Percentiles rank a stretch among this genome's conserved stretches.
These are phyloP conservation scores for Ajuga chamaepitys DNA, from an alignment of 257 asterid genomes.

Conservation along the genomic window DNA sequence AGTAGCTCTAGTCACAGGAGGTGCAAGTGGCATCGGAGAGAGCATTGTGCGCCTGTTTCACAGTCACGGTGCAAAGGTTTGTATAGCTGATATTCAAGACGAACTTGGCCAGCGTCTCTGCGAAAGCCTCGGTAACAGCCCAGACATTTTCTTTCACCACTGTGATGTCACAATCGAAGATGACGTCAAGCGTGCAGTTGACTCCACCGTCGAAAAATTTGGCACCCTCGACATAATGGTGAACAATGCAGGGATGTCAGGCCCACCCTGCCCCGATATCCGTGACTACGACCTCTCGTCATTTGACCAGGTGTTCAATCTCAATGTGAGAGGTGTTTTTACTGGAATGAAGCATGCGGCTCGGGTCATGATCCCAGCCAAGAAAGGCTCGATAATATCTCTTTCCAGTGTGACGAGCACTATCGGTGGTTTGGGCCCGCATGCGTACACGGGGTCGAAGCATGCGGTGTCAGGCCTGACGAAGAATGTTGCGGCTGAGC, in stretches of 20 bases:
- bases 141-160: slow-evolving; percentile 31
- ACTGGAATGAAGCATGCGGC: slow-evolving; percentile 94
- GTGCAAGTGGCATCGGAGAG: slow-evolving; percentile 88
- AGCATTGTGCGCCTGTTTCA: slow-evolving; percentile 67
- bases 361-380: slow-evolving; percentile 72
- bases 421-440: slow-evolving; percentile 54
- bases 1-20: slow-evolving; percentile 91
- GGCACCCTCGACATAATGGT: slow-evolving; percentile 81
- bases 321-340: slow-evolving; percentile 74
- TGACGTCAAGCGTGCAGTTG: slow-evolving; percentile 63
- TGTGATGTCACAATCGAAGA: slow-evolving; percentile 74
- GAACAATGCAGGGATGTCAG: slow-evolving; percentile 80
- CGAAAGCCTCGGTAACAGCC: slow-evolving; percentile 27
- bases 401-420: slow-evolving; percentile 53
- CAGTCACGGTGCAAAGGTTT: slow-evolving; percentile 80
- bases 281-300: slow-evolving; percentile 52
- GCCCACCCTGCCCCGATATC: slow-evolving; percentile 72
- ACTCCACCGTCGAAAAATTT: slow-evolving; percentile 50
- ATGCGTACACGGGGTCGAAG: slow-evolving; percentile 80
- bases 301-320: slow-evolving; percentile 56
- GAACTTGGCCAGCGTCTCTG: slow-evolving; percentile 42
- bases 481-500: slow-evolving; percentile 77
- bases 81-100: slow-evolving; percentile 71
- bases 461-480: slow-evolving; percentile 85
- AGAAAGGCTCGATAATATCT: slow-evolving; percentile 73